These are phyloP conservation scores for Cyclanthera cordifolia DNA, from an alignment of 306 rosid species.

Conservation along the genomic window DNA sequence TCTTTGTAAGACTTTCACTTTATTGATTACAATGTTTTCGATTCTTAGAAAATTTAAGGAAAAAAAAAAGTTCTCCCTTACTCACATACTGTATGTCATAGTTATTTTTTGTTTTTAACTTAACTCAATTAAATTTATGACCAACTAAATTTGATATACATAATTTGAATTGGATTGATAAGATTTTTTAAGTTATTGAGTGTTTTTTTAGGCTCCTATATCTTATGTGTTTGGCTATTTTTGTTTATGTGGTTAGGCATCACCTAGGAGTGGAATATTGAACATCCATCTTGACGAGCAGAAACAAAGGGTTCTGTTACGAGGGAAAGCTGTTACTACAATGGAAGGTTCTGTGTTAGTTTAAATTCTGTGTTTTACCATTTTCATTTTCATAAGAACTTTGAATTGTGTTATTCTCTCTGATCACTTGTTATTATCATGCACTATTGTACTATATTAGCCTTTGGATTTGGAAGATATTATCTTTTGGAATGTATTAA, in stretches of 20 bases:
- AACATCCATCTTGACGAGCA: conserved; percentile 44
- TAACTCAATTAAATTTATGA: not conserved
- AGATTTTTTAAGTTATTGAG: no score
- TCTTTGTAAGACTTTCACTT: no score
- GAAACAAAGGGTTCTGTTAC: conserved; percentile 50
- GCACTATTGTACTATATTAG: not conserved
- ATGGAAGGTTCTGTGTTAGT: conserved; percentile 56
- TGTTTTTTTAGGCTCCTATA: no score
- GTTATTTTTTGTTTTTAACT: no score
- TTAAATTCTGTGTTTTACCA: not conserved
- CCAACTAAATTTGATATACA: not conserved
- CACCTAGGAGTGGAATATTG: conserved; percentile 57
- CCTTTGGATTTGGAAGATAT: not conserved
- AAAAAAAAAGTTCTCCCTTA: no score
- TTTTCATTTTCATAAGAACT: not conserved
- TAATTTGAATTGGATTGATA: not conserved
- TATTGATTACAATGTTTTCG: no score
- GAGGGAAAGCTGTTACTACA: conserved; percentile 54
- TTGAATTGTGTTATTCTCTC: not conserved
- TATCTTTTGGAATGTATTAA: not conserved
- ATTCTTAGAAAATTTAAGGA: no score
- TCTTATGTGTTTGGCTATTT: not conserved
- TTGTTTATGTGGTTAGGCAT: conserved; percentile 40
- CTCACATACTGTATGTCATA: no score
- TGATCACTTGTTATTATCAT: not conserved